Base-by-base conservation (phyloP, 768 basidiomycete species). In the Chalciporus chontae region DNA sequence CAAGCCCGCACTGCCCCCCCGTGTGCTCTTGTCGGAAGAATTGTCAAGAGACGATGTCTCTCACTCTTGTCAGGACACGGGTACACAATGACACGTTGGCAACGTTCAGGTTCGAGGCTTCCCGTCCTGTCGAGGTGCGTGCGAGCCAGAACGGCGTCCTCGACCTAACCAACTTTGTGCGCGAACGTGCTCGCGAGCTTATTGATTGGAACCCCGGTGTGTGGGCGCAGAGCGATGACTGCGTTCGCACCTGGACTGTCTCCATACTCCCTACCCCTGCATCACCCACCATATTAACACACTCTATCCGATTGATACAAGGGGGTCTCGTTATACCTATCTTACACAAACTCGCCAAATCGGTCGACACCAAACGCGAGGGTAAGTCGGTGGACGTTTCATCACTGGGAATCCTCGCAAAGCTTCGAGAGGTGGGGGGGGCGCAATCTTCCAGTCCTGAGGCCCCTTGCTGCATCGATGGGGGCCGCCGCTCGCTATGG, bases 241-340 rank as follows among this genome's bases (percentile, higher is more conserved):
- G 80, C 43, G 75, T 85, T 13, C 77, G 82, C 10, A 84, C 82
- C 4, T 85, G 81, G 81, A 83, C 82, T 0, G 70, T 84, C 15
- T 82, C 83, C 2, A 42, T 61, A 10, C 55, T 40, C 26, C 61
- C 62, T 15, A 55, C 62, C 2, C 32, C 45, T 8, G 24, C 43
- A 19, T 48, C 53, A 1, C 55, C 56, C 2, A 3, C 40, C 2
- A 50, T 23, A 0, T 76, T 77, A 60, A 62, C 73, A 14, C 54
- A 83, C 9, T 85, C 84, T 15, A 77, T 85, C 70, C 73, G 80
- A 27, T 67, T 75, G 55, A 80, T 81, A 59, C 67, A 67, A 0
- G 74, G 73, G 1, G 84, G 83, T 2, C 64, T 71, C 0, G 72
- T 83, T n/a, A 84, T 82, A 0, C 76, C 77, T 0, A 70, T 76